Base-by-base conservation (phyloP, 352 stramenopile genomes). In the Pelagophyceae sp. region DNA sequence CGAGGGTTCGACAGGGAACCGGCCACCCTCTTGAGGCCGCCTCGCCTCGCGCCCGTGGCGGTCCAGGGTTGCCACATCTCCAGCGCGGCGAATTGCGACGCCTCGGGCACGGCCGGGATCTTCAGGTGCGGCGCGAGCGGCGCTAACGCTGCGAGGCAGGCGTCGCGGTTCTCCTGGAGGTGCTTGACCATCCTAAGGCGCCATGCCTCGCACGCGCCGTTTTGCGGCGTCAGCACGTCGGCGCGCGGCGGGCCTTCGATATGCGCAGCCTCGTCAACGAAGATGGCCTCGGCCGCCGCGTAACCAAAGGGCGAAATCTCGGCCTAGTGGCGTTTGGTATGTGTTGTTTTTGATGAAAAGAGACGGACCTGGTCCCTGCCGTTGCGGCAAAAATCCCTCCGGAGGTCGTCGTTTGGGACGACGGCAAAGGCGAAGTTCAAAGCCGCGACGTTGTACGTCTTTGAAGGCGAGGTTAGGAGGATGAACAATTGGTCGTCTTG, bases 371-470 rank as follows among this genome's bases (percentile, higher is more conserved):
- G 67, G 67, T 74, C 67, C 35, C 67, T 33, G 67, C 67, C 67
- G 0, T 11, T 54, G 27, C 69, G 54, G 37, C 77, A 77, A 63
- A 77, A 79, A 6, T 38, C 25, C 3, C 32, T 2, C 3, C 78
- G 64, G 15, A 81, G 78, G 50, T 63, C 32, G 23, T 72, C 32
- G 64, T 72, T 50, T 6, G 64, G 74, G 61, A 81, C 50, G 2
- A 81, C 31, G n/a, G 78, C 74, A 51, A 77, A 72, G 29, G 78
- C 65, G 0, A 76, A 19, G n/a, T 60, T 76, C 15, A 76, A 38
- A 0, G 50, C 78, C 5, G 78, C 78, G 15, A 81, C 40, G 63
- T 81, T 81, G 78, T 75, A 81, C n/a, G 78, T 81, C 70, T 81
- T 81, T 17, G 74, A 80, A 6, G 78, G 74, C 33, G 78, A 72